Evolutionary conservation across 495 filamentous ascomycete species (phyloP), one percentile per base, ranked within the genome.

Genomic region (Cercophora scortea): DNA sequence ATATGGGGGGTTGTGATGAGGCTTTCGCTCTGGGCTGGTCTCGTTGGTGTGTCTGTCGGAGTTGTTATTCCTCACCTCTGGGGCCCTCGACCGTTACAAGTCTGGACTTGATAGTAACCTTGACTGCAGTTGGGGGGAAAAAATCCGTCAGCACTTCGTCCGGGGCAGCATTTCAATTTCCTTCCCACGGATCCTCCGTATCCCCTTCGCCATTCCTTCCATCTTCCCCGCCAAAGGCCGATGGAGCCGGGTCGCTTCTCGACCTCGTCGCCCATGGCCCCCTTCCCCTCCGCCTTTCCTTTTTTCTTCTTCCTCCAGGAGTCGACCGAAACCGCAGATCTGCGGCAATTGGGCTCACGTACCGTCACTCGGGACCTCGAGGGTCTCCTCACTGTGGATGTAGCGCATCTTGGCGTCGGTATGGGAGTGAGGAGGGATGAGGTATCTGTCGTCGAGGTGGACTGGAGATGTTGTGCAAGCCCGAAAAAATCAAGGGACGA

Each of bases 291-390:
- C 13, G 8, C 16, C 12, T 13, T 16, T 13, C 13, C 13, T 42
- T 16, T 42, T 2, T 42, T n/a, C 40, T 42, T 18, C 32, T 45
- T 32, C 43, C 17, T 32, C 25, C 19, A 13, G 8, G 19, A 6
- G 19, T 32, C 19, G 19, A 10, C 17, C 42, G 42, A 44, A 44
- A 9, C 42, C 13, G 9, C 8, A 45, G 45, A 44, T 44, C 17
- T 42, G 45, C 46, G 49, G 53, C 42, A 57, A 55, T 65, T 55
- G 51, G 48, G 19, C 25, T 53, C 56, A 81, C 90, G 84, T 85
- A 96, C 94, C 93, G 77, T 89, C 89, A 71, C 96, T 89, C 58
- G 94, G 93, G 73, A 98, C 87, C 63, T 81, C 80, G 76, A 98
- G 82, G 76, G 82, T 81, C 84, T 98, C 92, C 78, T 87, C 78